phyloP scores from a whole-genome alignment of 2,329 filamentous ascomycete genomes.

The Grosmannia penicillata region DNA sequence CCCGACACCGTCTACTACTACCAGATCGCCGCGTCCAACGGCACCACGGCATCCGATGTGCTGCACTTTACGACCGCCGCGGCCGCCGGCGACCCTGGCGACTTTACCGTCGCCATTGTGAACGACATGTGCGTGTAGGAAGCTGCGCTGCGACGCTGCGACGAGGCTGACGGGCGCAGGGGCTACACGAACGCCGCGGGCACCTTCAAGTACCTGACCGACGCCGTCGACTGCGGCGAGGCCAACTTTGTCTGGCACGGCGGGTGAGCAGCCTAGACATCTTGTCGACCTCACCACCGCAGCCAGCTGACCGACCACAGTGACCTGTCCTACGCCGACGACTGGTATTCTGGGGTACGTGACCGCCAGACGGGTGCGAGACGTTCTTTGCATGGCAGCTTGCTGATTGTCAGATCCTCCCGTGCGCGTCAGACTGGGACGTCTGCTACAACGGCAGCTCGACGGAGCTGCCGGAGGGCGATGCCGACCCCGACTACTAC shows the following conservation, averaged over 20 bases:
- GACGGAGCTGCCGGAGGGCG: conserved; percentile 22
- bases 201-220: conserved; percentile 26
- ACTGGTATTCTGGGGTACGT: conserved; percentile 20
- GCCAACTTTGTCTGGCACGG: conserved; percentile 34
- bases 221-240: conserved; percentile 24
- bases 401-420: too few species aligned
- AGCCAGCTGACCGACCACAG: too few species aligned
- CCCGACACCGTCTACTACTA: conserved; percentile 35
- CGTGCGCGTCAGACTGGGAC: conserved; percentile 23
- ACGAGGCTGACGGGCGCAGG: too few species aligned
- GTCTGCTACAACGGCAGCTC: conserved; percentile 36
- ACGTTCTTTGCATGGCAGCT: too few species aligned
- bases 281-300: too few species aligned
- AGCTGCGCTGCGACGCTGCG: too few species aligned
- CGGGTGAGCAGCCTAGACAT: too few species aligned
- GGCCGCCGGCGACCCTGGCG: conserved; percentile 23
- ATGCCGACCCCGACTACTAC: conserved; percentile 24
- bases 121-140: too few species aligned
- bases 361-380: too few species aligned
- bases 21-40: conserved; percentile 30
- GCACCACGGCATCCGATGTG: conserved; percentile 30
- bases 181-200: conserved; percentile 36
- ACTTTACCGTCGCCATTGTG: conserved; percentile 30
- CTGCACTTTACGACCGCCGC: conserved; percentile 30
- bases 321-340: conserved; percentile 27